phyloP scores from a whole-genome alignment of 495 filamentous ascomycete species.

The Thozetella sp. region DNA sequence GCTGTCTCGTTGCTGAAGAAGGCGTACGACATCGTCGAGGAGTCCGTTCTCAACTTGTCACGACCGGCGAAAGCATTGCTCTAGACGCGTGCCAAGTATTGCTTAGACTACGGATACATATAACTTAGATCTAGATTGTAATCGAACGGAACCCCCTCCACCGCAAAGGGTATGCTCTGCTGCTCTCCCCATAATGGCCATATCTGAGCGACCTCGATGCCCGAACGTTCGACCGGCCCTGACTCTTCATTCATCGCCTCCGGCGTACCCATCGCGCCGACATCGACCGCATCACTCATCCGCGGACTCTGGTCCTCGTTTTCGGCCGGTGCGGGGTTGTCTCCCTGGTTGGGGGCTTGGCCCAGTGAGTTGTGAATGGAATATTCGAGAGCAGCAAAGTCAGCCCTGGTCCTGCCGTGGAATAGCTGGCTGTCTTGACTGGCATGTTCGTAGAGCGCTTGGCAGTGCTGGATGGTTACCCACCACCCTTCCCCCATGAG shows the following conservation, averaged over 20 bases:
- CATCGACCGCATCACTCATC: too few relatives aligned
- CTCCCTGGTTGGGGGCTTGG: background rate
- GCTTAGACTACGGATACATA: background rate
- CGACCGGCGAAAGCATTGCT: too few relatives aligned
- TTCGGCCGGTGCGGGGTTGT: background rate
- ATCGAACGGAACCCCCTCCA: background rate
- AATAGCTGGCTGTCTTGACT: background rate
- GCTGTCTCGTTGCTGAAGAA: too few relatives aligned
- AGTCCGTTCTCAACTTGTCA: too few relatives aligned
- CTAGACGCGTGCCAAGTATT: too few relatives aligned
- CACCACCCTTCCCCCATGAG: background rate
- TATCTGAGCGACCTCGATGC: background rate
- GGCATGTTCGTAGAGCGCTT: background rate
- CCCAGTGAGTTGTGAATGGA: background rate
- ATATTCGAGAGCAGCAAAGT: background rate
- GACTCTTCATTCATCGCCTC: background rate
- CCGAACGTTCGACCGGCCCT: background rate
- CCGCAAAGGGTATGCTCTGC: background rate
- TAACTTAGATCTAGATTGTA: background rate
- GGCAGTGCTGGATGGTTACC: background rate
- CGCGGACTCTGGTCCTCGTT: background rate
- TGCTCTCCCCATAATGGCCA: slow-evolving; percentile 1
- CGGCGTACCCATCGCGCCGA: background rate
- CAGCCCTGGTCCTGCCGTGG: background rate
- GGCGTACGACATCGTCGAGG: too few relatives aligned